These are phyloP conservation scores for Santalum album DNA, from an alignment of 164 flowering plant species.

Conservation along the genomic window DNA sequence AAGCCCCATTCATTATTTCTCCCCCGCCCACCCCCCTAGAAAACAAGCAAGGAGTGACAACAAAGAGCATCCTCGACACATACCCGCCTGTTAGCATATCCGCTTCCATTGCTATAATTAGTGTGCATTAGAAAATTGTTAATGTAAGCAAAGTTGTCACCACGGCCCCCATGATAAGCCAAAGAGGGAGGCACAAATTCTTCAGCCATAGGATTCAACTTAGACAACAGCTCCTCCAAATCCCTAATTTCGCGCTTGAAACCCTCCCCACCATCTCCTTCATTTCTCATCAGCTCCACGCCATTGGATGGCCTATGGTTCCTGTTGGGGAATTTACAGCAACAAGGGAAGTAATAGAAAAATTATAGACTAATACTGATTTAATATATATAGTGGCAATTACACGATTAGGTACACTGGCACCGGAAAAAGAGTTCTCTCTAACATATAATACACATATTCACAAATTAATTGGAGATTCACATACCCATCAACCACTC, in stretches of 20 bases:
- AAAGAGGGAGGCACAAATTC: constrained; percentile 67
- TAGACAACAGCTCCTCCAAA: constrained; percentile 58
- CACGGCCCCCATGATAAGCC: too few relatives aligned
- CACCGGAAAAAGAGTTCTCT: too few relatives aligned
- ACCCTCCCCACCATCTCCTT: constrained; percentile 5
- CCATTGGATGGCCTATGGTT: neutral
- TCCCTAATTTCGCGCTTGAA: constrained; percentile 48
- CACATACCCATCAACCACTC: neutral
- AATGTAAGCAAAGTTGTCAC: constrained; percentile 19
- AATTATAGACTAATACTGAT: too few relatives aligned
- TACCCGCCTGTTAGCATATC: constrained; percentile 21
- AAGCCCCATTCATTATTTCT: too few relatives aligned
- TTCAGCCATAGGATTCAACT: constrained; percentile 68
- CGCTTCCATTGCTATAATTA: constrained; percentile 28
- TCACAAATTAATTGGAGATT: too few relatives aligned
- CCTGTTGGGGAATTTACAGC: too few relatives aligned
- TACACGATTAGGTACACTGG: too few relatives aligned
- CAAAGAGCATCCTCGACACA: neutral
- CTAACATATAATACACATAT: too few relatives aligned
- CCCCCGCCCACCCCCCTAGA: too few relatives aligned
- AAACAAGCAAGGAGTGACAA: too few relatives aligned
- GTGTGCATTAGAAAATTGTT: constrained; percentile 16
- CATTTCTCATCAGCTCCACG: neutral
- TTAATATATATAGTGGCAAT: too few relatives aligned
- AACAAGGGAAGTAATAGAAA: too few relatives aligned